These are phyloP conservation scores for Yarrowia keelungensis DNA, from an alignment of 805 yeast species.

Conservation along the genomic window DNA sequence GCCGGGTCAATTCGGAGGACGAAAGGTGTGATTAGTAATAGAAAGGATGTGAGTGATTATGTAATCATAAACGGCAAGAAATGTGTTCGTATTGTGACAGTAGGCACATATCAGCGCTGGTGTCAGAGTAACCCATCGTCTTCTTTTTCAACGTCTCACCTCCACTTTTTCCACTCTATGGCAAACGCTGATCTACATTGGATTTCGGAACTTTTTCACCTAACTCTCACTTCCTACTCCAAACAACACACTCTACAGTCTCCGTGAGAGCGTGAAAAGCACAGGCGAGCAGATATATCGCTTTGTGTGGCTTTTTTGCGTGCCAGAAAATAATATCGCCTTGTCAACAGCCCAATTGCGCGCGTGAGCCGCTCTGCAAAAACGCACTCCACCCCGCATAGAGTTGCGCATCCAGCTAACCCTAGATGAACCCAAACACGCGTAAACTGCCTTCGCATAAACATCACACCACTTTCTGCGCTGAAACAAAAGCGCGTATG, in stretches of 20 bases:
- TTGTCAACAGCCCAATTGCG: not conserved
- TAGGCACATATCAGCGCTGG: no score
- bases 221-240: no score
- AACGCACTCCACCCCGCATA: slow-evolving; percentile 5
- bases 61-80: no score
- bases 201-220: not conserved
- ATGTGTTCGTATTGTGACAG: no score
- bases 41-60: no score
- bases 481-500: not conserved
- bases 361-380: not conserved
- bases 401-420: not conserved
- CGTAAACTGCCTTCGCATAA: not conserved
- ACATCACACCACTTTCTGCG: slow-evolving; percentile 17
- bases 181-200: not conserved
- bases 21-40: not conserved
- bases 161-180: no score
- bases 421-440: slow-evolving; percentile 1
- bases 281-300: no score
- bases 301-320: no score
- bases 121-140: no score
- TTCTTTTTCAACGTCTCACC: no score
- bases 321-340: not conserved
- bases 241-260: no score
- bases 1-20: slow-evolving; percentile 6
- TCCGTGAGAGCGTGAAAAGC: no score